These are phyloP conservation scores for Alnus rubra DNA, from an alignment of 306 rosid genomes.

Conservation along the genomic window DNA sequence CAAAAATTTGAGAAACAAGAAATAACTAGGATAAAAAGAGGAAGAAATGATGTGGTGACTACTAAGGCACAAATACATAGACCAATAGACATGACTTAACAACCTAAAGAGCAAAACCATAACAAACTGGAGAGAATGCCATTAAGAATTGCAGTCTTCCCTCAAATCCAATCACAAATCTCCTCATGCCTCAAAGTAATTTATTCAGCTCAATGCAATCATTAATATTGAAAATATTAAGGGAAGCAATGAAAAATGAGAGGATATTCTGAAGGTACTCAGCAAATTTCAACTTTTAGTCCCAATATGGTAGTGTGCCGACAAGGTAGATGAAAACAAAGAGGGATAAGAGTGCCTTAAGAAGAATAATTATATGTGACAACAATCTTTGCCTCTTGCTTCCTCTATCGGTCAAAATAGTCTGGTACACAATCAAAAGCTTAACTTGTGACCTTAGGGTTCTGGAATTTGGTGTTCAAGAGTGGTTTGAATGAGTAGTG, in stretches of 20 bases:
- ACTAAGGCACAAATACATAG: constrained; percentile 5
- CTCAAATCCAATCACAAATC: not conserved
- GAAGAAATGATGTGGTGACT: constrained; percentile 9
- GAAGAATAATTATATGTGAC: not conserved
- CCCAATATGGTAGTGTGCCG: not conserved
- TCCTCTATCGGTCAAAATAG: not conserved
- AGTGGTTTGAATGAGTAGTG: not conserved
- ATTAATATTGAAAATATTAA: not conserved
- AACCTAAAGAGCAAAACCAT: constrained; percentile 2
- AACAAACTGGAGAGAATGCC: not conserved
- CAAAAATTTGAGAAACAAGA: constrained; percentile 13
- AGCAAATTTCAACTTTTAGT: not conserved
- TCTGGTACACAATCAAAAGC: not conserved
- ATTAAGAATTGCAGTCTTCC: constrained; percentile 9
- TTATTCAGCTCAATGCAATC: not conserved
- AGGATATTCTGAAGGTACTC: not conserved
- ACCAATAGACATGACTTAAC: constrained; percentile 4
- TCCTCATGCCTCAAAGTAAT: not conserved
- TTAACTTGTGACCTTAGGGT: not conserved
- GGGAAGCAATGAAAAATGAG: not conserved
- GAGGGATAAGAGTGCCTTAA: not conserved
- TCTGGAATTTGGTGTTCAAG: not conserved
- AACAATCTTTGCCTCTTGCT: not conserved
- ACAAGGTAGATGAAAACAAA: not conserved
- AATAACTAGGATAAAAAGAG: constrained; percentile 16